Evolutionary conservation across 164 flowering plant species (phyloP), one percentile per base, ranked within the genome.

Genomic region (Hamamelis virginiana): DNA sequence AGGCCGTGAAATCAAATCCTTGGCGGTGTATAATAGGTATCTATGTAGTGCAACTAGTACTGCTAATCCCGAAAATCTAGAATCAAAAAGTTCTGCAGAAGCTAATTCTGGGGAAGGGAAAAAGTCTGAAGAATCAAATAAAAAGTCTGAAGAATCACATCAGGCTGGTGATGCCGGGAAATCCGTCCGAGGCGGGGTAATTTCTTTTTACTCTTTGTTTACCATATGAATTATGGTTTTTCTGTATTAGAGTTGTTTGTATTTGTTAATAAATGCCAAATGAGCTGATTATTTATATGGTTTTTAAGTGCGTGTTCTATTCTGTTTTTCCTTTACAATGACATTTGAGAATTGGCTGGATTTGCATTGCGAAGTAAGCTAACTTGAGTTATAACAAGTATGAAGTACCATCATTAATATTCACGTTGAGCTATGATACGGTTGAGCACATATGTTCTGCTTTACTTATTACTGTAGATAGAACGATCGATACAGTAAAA

Each of bases 131-230:
- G 80, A 75, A 16, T 84, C 89, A 1, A n/a, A n/a, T n/a, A 74
- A 80, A n/a, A 71, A 79, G 18, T 71, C 79, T 3, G 81, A 74
- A 10, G 80, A 75, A 16, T 84, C 89, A 1, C 64, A 77, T 61
- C 71, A 81, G 71, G 55, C 76, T 64, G 77, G 80, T 45, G 76
- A 86, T 59, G 72, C 79, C 0, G 91, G 93, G 21, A 92, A 84
- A 67, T 67, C 90, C 62, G 75, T 86, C 55, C 90, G 96, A 8
- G 90, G 96, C 69, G 91, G 88, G 89, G 98, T 92, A 83, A 61
- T 62, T 66, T 46, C 12, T 59, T 8, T n/a, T 43, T 43, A n/a
- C 44, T 41, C 27, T 28, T 9, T 60, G 23, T 59, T 1, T 5
- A 23, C 46, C 0, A 1, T 47, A 3, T 9, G 9, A 6, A 41